These are phyloP conservation scores for Aspergillus udagawae DNA, from an alignment of 2,329 filamentous ascomycete species.

Conservation along the genomic window DNA sequence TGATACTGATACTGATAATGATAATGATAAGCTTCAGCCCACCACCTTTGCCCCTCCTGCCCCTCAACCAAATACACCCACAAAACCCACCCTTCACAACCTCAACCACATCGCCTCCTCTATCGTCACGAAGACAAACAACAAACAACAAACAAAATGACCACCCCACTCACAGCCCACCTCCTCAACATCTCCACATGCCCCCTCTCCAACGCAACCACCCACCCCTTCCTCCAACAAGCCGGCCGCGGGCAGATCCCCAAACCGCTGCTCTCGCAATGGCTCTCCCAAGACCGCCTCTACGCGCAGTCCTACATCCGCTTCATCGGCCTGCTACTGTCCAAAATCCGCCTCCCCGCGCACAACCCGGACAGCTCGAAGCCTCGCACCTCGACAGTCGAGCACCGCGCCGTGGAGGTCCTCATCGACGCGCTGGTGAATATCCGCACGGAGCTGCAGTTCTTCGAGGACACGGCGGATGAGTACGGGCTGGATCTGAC, in stretches of 20 bases:
- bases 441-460: slow-evolving; percentile 62
- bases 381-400: slow-evolving; percentile 32
- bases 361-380: slow-evolving; percentile 27
- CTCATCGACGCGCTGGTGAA: slow-evolving; percentile 63
- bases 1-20: background rate
- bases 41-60: background rate
- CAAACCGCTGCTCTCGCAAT: slow-evolving; percentile 55
- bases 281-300: slow-evolving; percentile 69
- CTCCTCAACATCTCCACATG: slow-evolving; percentile 50
- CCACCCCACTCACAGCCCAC: slow-evolving; percentile 51
- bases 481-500: slow-evolving; percentile 56
- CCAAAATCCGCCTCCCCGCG: slow-evolving; percentile 54
- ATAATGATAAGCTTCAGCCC: background rate
- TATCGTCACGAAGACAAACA: background rate
- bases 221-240: slow-evolving; percentile 61
- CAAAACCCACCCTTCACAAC: background rate
- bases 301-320: slow-evolving; percentile 68
- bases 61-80: too few relatives aligned
- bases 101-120: background rate
- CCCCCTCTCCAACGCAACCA: slow-evolving; percentile 55
- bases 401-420: slow-evolving; percentile 58
- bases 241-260: slow-evolving; percentile 61
- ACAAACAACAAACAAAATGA: slow-evolving; percentile 18
- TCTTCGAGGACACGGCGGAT: slow-evolving; percentile 62
- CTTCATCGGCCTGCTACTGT: slow-evolving; percentile 62